Percentiles rank a stretch among this genome's conserved stretches.
These are phyloP conservation scores for Dalbergia cultrata DNA, from an alignment of 306 rosid genomes.

Conservation along the genomic window DNA sequence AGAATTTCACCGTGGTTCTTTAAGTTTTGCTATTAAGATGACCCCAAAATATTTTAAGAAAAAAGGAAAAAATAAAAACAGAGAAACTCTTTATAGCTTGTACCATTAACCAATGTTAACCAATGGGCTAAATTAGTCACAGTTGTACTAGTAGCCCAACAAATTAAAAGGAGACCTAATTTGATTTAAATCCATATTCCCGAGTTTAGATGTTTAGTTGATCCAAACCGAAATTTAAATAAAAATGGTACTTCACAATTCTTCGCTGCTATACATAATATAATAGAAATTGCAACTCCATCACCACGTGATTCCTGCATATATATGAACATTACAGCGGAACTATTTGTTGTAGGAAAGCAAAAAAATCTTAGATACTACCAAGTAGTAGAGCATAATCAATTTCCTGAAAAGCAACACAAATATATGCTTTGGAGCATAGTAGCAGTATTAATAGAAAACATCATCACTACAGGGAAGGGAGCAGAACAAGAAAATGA, in stretches of 20 bases:
- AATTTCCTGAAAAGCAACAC: conserved; percentile 28
- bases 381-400: background rate
- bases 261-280: background rate
- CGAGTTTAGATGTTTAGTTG: too few species aligned
- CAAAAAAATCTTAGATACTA: background rate
- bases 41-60: too few species aligned
- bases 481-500: background rate
- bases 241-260: background rate
- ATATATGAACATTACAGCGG: background rate
- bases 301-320: background rate
- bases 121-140: too few species aligned
- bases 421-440: conserved; percentile 22
- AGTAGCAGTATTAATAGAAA: conserved; percentile 17
- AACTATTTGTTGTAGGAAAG: conserved; percentile 14
- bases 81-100: too few species aligned
- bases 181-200: too few species aligned
- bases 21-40: too few species aligned
- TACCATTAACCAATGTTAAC: too few species aligned
- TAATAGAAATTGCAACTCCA: background rate
- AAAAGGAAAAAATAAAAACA: too few species aligned
- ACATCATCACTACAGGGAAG: conserved; percentile 18
- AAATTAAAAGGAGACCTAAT: too few species aligned
- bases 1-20: too few species aligned
- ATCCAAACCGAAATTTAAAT: background rate
- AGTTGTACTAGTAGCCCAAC: too few species aligned